phyloP scores from a whole-genome alignment of 176 grass and related monocot genomes.

The Hordeum vulgare region MorexV3_pseudomolecules_assembly NC_058520.1:570632794-570633293 shows the following conservation, averaged over 20 bases:
- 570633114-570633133: neutral
- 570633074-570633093: neutral
- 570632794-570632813: neutral
- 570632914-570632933: conserved; percentile 10
- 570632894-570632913: conserved; percentile 27
- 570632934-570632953: neutral
- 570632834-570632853: conserved; percentile 21
- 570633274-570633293: neutral
- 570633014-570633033: conserved; percentile 64
- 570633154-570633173: conserved; percentile 5
- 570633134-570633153: neutral
- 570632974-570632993: neutral
- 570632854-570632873: conserved; percentile 26
- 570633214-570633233: neutral
- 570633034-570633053: conserved; percentile 67
- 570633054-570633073: conserved; percentile 95
- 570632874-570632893: conserved; percentile 27
- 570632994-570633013: neutral
- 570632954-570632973: neutral
- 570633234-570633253: neutral
- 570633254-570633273: neutral
- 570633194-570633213: neutral
- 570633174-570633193: neutral
- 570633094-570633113: neutral
- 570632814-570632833: neutral